These are phyloP conservation scores for Stephanodiscus triporus DNA, from an alignment of 108 stramenopile genomes.

Conservation along the genomic window DNA sequence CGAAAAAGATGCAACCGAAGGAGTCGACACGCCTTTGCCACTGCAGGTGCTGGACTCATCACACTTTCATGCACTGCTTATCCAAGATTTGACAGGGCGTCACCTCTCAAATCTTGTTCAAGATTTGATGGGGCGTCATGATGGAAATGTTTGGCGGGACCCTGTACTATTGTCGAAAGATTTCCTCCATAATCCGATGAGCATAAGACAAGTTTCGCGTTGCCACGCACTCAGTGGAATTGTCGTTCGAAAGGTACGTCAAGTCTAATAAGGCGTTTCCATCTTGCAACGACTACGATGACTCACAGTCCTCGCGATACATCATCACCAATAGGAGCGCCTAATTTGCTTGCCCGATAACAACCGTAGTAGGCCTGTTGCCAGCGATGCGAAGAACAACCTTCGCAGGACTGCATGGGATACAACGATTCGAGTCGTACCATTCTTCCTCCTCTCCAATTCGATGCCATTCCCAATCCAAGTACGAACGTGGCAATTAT, in stretches of 20 bases:
- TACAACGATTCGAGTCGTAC: conserved; percentile 35
- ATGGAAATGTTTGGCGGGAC: conserved; percentile 30
- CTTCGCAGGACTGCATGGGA: conserved; percentile 48
- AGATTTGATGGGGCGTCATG: conserved; percentile 15
- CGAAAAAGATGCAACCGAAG: conserved; percentile 27
- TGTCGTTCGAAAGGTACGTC: conserved; percentile 25
- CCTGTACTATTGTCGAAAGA: conserved; percentile 43
- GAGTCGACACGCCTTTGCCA: conserved; percentile 23
- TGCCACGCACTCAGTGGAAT: conserved; percentile 46
- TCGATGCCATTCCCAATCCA: conserved; percentile 40
- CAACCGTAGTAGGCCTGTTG: conserved; percentile 1
- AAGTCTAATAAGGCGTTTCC: background rate
- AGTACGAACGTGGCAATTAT: conserved; percentile 37
- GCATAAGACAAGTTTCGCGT: conserved; percentile 27
- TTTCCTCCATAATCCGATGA: conserved; percentile 48
- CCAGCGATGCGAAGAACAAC: conserved; percentile 12
- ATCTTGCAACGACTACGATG: background rate
- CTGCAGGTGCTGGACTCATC: conserved; percentile 36
- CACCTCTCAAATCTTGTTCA: conserved; percentile 16
- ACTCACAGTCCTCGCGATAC: background rate
- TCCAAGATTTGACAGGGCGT: conserved; percentile 34
- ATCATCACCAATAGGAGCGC: conserved; percentile 19
- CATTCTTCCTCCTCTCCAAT: conserved; percentile 38
- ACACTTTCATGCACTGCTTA: conserved; percentile 39
- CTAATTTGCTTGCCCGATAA: conserved; percentile 22